Evolutionary conservation across 352 stramenopile species (phyloP).

Genomic region (Globisporangium recalcitrans): DNA sequence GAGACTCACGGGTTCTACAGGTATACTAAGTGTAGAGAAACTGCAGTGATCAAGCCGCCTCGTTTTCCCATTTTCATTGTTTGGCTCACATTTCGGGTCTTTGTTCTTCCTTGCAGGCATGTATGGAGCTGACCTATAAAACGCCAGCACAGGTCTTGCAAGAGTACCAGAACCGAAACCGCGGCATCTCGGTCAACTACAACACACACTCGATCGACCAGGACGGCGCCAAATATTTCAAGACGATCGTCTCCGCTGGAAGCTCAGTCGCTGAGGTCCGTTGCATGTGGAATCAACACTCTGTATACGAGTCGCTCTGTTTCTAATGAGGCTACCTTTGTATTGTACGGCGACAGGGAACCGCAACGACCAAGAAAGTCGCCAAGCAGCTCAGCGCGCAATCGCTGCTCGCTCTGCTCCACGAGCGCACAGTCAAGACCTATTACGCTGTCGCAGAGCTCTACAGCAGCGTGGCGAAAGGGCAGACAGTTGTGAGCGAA

Average conservation of each 20-base stretch:
- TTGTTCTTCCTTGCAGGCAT: constrained; percentile 32
- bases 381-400: constrained; percentile 78
- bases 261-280: constrained; percentile 62
- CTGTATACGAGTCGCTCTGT: not conserved
- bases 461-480: constrained; percentile 55
- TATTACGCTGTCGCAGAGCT: constrained; percentile 69
- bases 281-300: too few relatives aligned
- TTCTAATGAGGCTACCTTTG: not conserved
- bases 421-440: constrained; percentile 39
- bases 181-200: constrained; percentile 77
- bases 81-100: not conserved
- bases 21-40: constrained; percentile 14
- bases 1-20: constrained; percentile 60
- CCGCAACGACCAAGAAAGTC: constrained; percentile 76
- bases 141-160: constrained; percentile 82
- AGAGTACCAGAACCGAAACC: constrained; percentile 81
- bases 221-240: constrained; percentile 67
- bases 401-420: constrained; percentile 57
- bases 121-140: constrained; percentile 74
- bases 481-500: constrained; percentile 21
- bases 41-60: too few relatives aligned
- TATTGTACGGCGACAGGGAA: constrained; percentile 27
- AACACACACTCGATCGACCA: constrained; percentile 55
- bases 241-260: constrained; percentile 71
- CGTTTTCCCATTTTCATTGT: not conserved